Evolutionary conservation across 2,329 filamentous ascomycete genomes (phyloP).

Genomic region (Aphanocladium album): DNA sequence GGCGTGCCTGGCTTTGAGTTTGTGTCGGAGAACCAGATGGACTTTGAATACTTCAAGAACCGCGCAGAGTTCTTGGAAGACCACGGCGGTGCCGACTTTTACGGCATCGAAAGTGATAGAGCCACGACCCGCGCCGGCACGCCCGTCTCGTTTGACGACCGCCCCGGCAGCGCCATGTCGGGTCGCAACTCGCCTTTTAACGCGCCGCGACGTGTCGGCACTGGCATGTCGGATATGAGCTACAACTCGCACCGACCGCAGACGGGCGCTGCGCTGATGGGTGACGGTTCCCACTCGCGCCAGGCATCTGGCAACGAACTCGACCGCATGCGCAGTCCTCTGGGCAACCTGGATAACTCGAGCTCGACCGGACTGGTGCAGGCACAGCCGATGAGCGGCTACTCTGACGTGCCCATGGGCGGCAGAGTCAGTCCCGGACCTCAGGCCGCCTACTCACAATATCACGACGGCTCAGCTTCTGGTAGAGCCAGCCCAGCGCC

Average conservation of each 20-base stretch:
- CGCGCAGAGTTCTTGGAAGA: constrained; percentile 82
- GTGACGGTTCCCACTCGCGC: background rate
- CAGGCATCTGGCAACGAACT: constrained; percentile 15
- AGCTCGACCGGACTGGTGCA: constrained; percentile 49
- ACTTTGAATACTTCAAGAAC: constrained; percentile 90
- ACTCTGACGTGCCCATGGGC: constrained; percentile 18
- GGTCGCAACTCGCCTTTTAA: constrained; percentile 30
- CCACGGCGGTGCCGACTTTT: constrained; percentile 71
- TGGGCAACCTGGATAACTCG: constrained; percentile 48
- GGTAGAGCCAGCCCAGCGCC: background rate
- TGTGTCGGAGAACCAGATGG: constrained; percentile 78
- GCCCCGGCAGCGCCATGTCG: constrained; percentile 45
- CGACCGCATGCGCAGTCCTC: constrained; percentile 37
- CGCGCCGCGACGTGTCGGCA: constrained; percentile 14
- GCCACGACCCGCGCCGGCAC: constrained; percentile 54
- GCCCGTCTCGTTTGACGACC: constrained; percentile 48
- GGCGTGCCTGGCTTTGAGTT: constrained; percentile 75
- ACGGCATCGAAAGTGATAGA: constrained; percentile 47
- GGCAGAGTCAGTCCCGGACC: constrained; percentile 18
- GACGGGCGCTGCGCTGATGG: background rate
- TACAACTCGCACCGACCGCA: constrained; percentile 25
- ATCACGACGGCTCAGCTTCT: background rate
- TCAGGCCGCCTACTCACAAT: background rate
- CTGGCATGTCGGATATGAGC: constrained; percentile 22
- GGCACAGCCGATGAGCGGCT: constrained; percentile 37